Evolutionary conservation across 1,284 basidiomycete genomes (phyloP).

Genomic region (Malassezia arunalokei): DNA sequence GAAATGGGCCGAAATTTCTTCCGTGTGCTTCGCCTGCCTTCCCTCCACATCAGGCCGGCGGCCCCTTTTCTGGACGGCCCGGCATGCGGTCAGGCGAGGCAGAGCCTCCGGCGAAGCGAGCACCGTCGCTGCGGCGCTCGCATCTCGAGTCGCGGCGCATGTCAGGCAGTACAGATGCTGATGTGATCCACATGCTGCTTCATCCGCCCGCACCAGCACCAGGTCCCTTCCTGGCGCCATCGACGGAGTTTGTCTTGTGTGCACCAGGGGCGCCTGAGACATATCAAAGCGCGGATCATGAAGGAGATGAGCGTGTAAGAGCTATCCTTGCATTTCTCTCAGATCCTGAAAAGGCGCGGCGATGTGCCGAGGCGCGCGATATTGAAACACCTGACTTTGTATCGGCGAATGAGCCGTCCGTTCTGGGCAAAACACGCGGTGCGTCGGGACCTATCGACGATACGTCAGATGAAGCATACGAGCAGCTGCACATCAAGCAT

Average conservation of each 20-base stretch:
- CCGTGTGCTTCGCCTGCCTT: not conserved
- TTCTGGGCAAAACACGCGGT: conserved; percentile 10
- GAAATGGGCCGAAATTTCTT: not conserved
- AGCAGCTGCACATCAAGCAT: not conserved
- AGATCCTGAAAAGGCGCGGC: conserved; percentile 13
- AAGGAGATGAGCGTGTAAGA: not conserved
- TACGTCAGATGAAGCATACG: conserved; percentile 8
- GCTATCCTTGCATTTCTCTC: conserved; percentile 10
- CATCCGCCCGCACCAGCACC: not conserved
- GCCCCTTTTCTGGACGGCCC: not conserved
- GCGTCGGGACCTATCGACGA: not conserved
- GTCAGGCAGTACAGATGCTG: not conserved
- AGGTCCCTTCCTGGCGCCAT: conserved; percentile 5
- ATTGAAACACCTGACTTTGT: conserved; percentile 13
- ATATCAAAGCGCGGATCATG: not conserved
- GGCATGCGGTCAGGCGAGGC: too few species aligned
- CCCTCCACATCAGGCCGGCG: not conserved
- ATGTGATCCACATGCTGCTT: conserved; percentile 2
- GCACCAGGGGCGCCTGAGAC: not conserved
- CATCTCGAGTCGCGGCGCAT: conserved; percentile 10
- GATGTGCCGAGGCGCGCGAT: conserved; percentile 1
- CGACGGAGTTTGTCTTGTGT: not conserved
- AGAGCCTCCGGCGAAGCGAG: not conserved
- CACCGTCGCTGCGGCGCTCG: conserved; percentile 6
- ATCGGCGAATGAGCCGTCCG: not conserved